A percentile compares a stretch with the other conserved stretches of the same genome.
phyloP scores from a whole-genome alignment of 108 stramenopile genomes.

The Phaeodactylum tricornutum region DNA sequence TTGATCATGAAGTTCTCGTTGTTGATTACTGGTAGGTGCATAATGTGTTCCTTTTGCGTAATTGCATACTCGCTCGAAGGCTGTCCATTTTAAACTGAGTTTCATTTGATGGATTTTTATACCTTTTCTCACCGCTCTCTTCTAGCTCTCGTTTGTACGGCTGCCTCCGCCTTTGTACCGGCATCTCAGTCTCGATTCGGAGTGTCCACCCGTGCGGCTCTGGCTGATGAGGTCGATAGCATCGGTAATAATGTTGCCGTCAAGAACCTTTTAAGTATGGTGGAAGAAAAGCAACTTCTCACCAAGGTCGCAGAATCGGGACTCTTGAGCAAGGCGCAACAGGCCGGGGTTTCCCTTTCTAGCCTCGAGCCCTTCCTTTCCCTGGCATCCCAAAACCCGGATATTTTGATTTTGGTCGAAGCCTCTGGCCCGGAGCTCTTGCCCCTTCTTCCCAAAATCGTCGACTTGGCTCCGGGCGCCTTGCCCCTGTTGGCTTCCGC shows the following conservation, averaged over 20 bases:
- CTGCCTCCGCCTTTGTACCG: slow-evolving; percentile 62
- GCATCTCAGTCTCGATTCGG: slow-evolving; percentile 19
- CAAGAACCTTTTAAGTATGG: slow-evolving; percentile 47
- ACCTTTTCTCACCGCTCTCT: not conserved
- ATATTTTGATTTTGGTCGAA: slow-evolving; percentile 74
- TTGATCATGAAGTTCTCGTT: slow-evolving; percentile 14
- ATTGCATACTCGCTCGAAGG: not conserved
- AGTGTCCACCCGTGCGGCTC: slow-evolving; percentile 22
- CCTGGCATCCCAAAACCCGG: slow-evolving; percentile 56
- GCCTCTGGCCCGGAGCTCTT: slow-evolving; percentile 76
- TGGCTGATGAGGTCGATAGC: slow-evolving; percentile 48
- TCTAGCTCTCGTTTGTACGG: slow-evolving; percentile 46
- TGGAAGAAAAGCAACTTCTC: slow-evolving; percentile 58
- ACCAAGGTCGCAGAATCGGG: slow-evolving; percentile 68
- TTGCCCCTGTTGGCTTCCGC: slow-evolving; percentile 67
- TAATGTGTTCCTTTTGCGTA: slow-evolving; percentile 1
- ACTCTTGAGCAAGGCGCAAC: slow-evolving; percentile 75
- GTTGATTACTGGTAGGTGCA: slow-evolving; percentile 14
- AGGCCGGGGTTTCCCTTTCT: slow-evolving; percentile 65
- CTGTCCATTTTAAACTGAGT: slow-evolving; percentile 6
- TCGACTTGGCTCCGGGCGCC: slow-evolving; percentile 65
- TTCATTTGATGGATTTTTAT: slow-evolving; percentile 6
- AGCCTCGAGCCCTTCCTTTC: slow-evolving; percentile 77
- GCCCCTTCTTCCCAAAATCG: slow-evolving; percentile 68
- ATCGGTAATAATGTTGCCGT: slow-evolving; percentile 81